phyloP scores from a whole-genome alignment of 768 basidiomycete genomes.

The Leccinum olivaceopallidum region DNA sequence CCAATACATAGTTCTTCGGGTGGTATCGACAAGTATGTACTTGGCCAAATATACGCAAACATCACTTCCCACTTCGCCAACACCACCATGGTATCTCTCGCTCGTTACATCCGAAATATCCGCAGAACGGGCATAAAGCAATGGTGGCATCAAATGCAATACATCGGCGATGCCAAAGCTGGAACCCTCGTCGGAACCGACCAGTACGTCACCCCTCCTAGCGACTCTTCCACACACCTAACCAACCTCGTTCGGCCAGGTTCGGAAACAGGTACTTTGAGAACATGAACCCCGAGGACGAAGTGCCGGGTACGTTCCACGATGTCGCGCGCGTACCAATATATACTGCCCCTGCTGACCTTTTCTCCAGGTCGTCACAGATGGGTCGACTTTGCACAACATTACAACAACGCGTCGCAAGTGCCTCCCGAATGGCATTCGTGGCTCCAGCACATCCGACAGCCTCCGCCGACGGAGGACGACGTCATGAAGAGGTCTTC shows the following conservation, averaged over 20 bases:
- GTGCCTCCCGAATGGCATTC: constrained; percentile 97
- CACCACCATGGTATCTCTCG: constrained; percentile 63
- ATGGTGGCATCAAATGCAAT: constrained; percentile 92
- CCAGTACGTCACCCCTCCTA: constrained; percentile 57
- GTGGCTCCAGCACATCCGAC: constrained; percentile 90
- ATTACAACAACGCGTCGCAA: constrained; percentile 90
- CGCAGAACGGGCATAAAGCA: constrained; percentile 75
- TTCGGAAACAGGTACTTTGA: constrained; percentile 96
- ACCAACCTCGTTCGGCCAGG: constrained; percentile 39
- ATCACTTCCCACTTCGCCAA: constrained; percentile 6
- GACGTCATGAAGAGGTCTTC: constrained; percentile 62
- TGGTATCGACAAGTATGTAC: not conserved
- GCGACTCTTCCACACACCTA: constrained; percentile 2
- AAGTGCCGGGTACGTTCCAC: constrained; percentile 71
- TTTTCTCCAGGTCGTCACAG: constrained; percentile 76
- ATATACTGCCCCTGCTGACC: too few relatives aligned
- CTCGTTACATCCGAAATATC: constrained; percentile 74
- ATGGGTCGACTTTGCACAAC: constrained; percentile 95
- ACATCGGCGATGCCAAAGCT: constrained; percentile 92
- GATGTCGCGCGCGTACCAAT: not conserved
- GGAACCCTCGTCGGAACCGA: constrained; percentile 77
- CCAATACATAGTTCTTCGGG: too few relatives aligned
- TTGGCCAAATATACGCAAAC: constrained; percentile 28
- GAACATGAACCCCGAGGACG: constrained; percentile 84
- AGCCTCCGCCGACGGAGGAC: constrained; percentile 78